phyloP scores from a whole-genome alignment of 805 yeast genomes.

The Zygotorulaspora danielsina region DNA sequence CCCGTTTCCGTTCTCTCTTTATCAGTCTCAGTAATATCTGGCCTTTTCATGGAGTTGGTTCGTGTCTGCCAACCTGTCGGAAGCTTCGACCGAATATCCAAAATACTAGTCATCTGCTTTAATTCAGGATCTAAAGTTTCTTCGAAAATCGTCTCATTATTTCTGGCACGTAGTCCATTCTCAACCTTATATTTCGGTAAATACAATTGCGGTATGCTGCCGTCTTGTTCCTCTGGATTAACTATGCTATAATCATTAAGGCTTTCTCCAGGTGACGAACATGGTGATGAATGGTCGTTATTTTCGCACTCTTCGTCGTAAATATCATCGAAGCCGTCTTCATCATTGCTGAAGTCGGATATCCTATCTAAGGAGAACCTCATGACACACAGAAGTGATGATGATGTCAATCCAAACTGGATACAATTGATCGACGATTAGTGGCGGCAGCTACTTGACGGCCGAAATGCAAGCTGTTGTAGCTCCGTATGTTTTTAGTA shows the following conservation, averaged over 20 bases:
- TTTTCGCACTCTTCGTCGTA: slow-evolving; percentile 4
- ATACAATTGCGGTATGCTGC: slow-evolving; percentile 19
- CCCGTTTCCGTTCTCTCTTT: background rate
- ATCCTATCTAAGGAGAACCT: slow-evolving; percentile 21
- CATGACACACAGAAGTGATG: slow-evolving; percentile 8
- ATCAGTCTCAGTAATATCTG: background rate
- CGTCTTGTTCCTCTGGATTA: slow-evolving; percentile 17
- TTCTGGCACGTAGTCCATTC: background rate
- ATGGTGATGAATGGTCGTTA: slow-evolving; percentile 4
- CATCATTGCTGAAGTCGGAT: slow-evolving; percentile 11
- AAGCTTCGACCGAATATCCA: slow-evolving; percentile 20
- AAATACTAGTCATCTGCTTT: slow-evolving; percentile 10
- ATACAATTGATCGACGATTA: too few species aligned
- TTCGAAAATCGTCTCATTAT: background rate
- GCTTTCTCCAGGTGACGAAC: slow-evolving; percentile 11
- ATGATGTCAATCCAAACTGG: too few species aligned
- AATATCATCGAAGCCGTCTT: slow-evolving; percentile 8
- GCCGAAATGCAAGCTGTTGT: too few species aligned
- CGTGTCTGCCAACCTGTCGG: slow-evolving; percentile 5
- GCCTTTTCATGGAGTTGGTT: background rate
- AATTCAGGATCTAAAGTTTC: slow-evolving; percentile 17
- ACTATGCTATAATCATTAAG: slow-evolving; percentile 15
- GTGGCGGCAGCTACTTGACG: too few species aligned
- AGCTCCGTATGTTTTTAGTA: too few species aligned
- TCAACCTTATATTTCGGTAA: slow-evolving; percentile 12